Evolutionary conservation across 108 stramenopile species (phyloP).

Genomic region (Epithemia pelagica): DNA sequence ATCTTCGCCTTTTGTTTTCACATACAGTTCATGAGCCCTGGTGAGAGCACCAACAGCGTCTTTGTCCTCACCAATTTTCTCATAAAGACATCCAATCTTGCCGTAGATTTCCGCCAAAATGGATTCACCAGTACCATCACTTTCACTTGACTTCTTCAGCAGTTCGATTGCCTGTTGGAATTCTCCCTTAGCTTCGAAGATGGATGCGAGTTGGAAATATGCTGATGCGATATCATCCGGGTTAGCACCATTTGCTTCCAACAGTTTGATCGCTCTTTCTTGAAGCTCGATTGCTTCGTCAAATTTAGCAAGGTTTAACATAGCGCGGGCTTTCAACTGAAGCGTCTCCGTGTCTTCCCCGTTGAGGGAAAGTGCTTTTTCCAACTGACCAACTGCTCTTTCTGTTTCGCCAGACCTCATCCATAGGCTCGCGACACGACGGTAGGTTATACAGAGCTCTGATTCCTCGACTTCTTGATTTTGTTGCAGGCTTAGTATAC

Average conservation of each 20-base stretch:
- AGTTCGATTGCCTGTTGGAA: conserved; percentile 2
- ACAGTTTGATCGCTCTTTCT: conserved; percentile 3
- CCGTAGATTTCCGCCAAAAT: not conserved
- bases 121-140: not conserved
- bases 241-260: not conserved
- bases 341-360: not conserved
- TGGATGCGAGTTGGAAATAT: not conserved
- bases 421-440: not conserved
- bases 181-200: conserved; percentile 6
- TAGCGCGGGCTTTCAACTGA: not conserved
- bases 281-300: not conserved
- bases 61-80: conserved; percentile 1
- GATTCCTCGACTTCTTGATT: not conserved
- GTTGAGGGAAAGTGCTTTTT: not conserved
- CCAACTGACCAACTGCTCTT: not conserved
- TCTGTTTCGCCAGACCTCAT: not conserved
- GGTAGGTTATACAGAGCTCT: not conserved
- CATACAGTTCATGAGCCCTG: not conserved
- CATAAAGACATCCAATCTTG: not conserved
- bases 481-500: not conserved
- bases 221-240: not conserved
- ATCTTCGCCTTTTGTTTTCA: conserved; percentile 1
- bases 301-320: not conserved
- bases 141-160: not conserved
- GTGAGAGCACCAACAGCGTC: not conserved